phyloP scores from a whole-genome alignment of 768 basidiomycete genomes.

The Leccinum longicurvipes region DNA sequence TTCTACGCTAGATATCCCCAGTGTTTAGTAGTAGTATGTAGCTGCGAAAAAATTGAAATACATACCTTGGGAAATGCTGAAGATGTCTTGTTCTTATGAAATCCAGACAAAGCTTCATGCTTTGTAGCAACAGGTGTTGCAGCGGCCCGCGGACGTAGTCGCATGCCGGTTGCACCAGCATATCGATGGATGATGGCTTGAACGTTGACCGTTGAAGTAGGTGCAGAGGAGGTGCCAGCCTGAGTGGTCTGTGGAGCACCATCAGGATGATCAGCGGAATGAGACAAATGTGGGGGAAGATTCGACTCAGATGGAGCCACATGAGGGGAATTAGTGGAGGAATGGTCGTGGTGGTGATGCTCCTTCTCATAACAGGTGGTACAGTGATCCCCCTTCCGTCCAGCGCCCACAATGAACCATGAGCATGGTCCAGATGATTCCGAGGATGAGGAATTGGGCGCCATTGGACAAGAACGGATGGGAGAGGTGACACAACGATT shows the following conservation, averaged over 20 bases:
- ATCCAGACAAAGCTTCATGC: neutral
- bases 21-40: neutral
- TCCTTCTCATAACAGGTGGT: neutral
- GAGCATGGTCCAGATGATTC: neutral
- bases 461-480: neutral
- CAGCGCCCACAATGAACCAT: neutral
- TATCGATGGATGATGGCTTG: no score
- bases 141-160: neutral
- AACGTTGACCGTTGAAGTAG: no score
- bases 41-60: neutral
- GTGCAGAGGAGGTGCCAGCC: no score
- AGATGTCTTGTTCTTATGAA: neutral
- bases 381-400: neutral
- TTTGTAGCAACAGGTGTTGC: neutral
- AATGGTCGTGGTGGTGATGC: neutral
- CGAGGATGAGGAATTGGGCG: no score
- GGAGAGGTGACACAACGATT: neutral
- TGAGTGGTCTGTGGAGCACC: no score
- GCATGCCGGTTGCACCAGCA: neutral
- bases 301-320: no score
- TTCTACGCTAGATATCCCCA: neutral
- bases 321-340: neutral
- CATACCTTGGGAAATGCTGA: neutral
- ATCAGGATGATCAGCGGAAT: neutral
- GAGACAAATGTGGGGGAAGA: neutral